These are phyloP conservation scores for Hyphopichia burtonii DNA, from an alignment of 1,139 yeast genomes.

Conservation along the genomic window DNA sequence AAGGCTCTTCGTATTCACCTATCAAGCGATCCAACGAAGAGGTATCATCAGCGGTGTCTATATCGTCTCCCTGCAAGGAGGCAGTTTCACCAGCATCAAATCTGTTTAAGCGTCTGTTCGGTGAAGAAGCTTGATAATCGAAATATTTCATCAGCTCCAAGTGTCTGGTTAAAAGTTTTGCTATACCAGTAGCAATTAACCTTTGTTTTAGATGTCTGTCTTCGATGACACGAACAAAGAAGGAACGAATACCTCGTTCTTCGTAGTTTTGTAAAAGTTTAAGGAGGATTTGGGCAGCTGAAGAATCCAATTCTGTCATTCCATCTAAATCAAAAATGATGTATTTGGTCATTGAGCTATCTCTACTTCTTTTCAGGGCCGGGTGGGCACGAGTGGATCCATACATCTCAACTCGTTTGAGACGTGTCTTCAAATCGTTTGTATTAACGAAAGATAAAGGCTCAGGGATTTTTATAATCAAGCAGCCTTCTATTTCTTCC, in stretches of 20 bases:
- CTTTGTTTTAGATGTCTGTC: constrained; percentile 31
- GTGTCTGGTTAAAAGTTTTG: constrained; percentile 22
- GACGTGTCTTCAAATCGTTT: constrained; percentile 73
- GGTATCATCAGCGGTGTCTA: constrained; percentile 9
- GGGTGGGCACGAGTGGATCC: constrained; percentile 88
- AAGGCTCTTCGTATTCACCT: constrained; percentile 30
- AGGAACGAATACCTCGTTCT: constrained; percentile 56
- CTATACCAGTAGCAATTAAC: constrained; percentile 33
- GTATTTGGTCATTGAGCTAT: constrained; percentile 56
- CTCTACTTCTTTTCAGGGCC: constrained; percentile 59
- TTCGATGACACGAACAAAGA: constrained; percentile 63
- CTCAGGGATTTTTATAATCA: constrained; percentile 86
- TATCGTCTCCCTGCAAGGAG: constrained; percentile 2
- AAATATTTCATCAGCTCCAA: constrained; percentile 10
- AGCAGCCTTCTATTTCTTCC: constrained; percentile 81
- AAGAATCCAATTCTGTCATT: constrained; percentile 83
- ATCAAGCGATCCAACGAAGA: constrained; percentile 23
- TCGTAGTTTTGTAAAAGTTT: constrained; percentile 59
- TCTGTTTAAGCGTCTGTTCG: neutral
- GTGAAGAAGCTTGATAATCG: constrained; percentile 16
- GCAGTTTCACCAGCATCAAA: constrained; percentile 2
- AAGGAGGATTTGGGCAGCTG: constrained; percentile 74
- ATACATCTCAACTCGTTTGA: constrained; percentile 76
- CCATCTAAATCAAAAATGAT: constrained; percentile 84
- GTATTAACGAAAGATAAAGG: constrained; percentile 92